Base-by-base conservation (phyloP, 257 asterid genomes). In the Rehmannia glutinosa region DNA sequence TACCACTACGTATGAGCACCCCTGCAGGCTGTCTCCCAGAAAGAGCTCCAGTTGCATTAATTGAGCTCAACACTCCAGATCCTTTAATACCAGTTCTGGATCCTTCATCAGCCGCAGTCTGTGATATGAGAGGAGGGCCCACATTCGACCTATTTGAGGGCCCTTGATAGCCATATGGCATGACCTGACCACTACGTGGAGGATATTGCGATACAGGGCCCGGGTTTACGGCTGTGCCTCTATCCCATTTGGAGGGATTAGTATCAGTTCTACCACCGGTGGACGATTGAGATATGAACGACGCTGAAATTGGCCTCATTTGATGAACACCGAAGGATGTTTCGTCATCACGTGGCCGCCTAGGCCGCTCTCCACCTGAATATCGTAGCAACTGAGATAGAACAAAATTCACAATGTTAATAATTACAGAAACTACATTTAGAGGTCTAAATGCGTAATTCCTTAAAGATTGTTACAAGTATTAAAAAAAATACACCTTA, bases 1-100 rank as follows among this genome's bases (percentile, higher is more conserved):
- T 85, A 56, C 80, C 77, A 59, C 79, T 77, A 35, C 84, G 66
- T 69, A 78, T 73, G 63, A 82, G 90, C 62, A 85, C 84, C 28
- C 95, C 95, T 2, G 95, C 85, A 62, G 88, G 82, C 74, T 76
- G 83, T 68, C 87, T 83, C 21, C 88, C 93, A 0, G 86, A 73
- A 15, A 71, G 52, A 59, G 85, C 77, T 35, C 81, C 89, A 41
- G 68, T 66, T 27, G 85, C 84, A 71, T 78, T 82, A 41, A 80
- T 35, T 19, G 98, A 82, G 77, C 82, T 86, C 75, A 87, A 81
- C 57, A 86, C 32, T 69, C 95, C 92, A 0, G 92, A 81, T 21
- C 97, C 97, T 80, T 87, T 92, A 47, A 92, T 87, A 56, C 98
- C 97, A 5, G 98, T 92, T 69, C 98, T 84, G 7, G 98, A 92